Conservation (phyloP, 139 green algal genomes). For the Chlamydomonas sphaeroides region DNA sequence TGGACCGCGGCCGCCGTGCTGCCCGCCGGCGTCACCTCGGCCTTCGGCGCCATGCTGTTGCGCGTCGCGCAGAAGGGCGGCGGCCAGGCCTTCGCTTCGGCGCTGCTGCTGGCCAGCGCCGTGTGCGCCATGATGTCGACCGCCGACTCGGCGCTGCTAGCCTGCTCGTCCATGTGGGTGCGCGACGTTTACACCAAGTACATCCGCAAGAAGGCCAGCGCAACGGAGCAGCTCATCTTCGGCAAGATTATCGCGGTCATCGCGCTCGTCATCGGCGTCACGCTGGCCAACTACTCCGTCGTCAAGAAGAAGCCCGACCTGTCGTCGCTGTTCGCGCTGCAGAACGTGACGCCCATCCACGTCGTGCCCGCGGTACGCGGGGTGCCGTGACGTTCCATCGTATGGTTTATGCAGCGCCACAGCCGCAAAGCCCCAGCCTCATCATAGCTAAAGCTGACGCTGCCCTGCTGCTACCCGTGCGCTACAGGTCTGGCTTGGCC, state of each 20-base stretch:
- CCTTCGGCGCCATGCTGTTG: constrained; percentile 31
- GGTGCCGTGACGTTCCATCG: too few species aligned
- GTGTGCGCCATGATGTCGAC: constrained; percentile 68
- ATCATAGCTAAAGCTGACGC: too few species aligned
- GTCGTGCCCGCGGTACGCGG: constrained; percentile 55
- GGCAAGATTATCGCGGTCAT: constrained; percentile 45
- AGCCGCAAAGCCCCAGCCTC: too few species aligned
- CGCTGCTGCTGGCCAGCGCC: constrained; percentile 54
- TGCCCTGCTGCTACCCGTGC: too few species aligned
- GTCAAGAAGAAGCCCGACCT: constrained; percentile 39
- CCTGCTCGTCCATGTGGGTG: constrained; percentile 56
- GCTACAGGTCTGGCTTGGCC: constrained; percentile 50
- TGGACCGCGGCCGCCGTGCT: constrained; percentile 16
- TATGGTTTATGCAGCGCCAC: too few species aligned
- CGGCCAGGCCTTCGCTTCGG: constrained; percentile 52
- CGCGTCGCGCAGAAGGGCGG: constrained; percentile 37
- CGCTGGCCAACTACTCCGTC: constrained; percentile 28
- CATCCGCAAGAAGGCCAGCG: constrained; percentile 30
- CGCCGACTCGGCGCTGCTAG: constrained; percentile 58
- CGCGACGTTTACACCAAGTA: constrained; percentile 59
- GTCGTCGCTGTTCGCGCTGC: constrained; percentile 43
- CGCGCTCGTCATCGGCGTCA: constrained; percentile 40
- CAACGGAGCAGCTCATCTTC: constrained; percentile 45
- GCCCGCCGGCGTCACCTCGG: not conserved
- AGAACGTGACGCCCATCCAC: constrained; percentile 63